Base-by-base conservation (phyloP, 805 yeast species). In the Candida tallmaniae region DNA sequence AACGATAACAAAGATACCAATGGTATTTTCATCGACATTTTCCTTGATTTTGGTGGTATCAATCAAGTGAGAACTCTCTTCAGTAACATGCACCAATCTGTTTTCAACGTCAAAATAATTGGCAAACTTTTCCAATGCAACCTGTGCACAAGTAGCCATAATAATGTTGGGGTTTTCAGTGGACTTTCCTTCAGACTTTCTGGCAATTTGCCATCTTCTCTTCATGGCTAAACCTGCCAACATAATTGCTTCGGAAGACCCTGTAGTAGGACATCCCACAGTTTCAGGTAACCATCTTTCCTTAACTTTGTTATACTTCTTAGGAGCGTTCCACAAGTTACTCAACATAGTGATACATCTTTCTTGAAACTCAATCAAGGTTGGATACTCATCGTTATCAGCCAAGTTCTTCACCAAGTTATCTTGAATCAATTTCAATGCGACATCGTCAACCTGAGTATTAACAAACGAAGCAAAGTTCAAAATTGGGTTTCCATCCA, bases 61-160 rank as follows among this genome's bases (percentile, higher is more conserved):
- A 49, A 88, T 67, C 39, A 80, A 67, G 58, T 80, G 83, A 46
- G 78, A 76, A 29, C 78, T 67, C 29, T 72, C 68, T 32, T 65
- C 70, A 16, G 70, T 66, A 19, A 86, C 86, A 10, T 82, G 80
- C 39, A 89, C 71, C 44, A 85, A 58, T 47, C 95, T 71, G 42
- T 83, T 74, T 54, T 88, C 96, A 30, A 88, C 96, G 49, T 88
- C 96, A 60, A 88, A 89, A 62, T 88, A 88, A 32, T 95, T 70
- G 11, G 96, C 96, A 62, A 89, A 89, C 65, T 88, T 88, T 62
- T 88, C 96, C 50, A 89, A 68, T 0, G 96, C 96, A 30, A 89
- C 96, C 62, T 88, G 97, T 35, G 90, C 93, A 58, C 90, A 85
- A 22, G 90, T 69, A 7, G 95, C 94, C 96, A 88, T 87, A 42